A percentile compares a stretch with the other conserved stretches of the same genome.
These are phyloP conservation scores for Thraustochytrium striatum DNA, from an alignment of 352 stramenopile species.

Conservation along the genomic window DNA sequence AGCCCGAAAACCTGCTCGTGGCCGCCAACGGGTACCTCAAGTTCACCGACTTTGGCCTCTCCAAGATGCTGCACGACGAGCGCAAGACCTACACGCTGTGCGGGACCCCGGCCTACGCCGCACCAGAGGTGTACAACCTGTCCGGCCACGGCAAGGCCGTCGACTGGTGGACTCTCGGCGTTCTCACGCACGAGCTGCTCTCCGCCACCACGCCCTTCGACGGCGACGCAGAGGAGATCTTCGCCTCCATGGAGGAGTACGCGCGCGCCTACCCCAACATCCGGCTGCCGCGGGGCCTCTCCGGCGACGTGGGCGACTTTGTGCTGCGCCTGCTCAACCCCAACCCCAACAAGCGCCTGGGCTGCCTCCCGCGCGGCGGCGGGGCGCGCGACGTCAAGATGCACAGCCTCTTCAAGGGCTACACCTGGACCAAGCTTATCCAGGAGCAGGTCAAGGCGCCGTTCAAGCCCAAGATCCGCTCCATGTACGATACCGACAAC, in stretches of 20 bases:
- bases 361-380: constrained; percentile 80
- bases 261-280: constrained; percentile 90
- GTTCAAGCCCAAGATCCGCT: constrained; percentile 39
- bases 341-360: constrained; percentile 61
- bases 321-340: constrained; percentile 29
- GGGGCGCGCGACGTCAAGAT: constrained; percentile 92
- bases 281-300: constrained; percentile 62
- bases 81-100: constrained; percentile 81
- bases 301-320: constrained; percentile 10
- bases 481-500: constrained; percentile 43
- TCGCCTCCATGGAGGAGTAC: constrained; percentile 82
- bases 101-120: constrained; percentile 72
- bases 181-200: constrained; percentile 82
- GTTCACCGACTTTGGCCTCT: constrained; percentile 55
- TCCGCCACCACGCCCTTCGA: constrained; percentile 76
- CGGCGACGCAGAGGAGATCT: constrained; percentile 78
- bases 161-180: constrained; percentile 80
- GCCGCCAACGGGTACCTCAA: constrained; percentile 51
- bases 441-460: constrained; percentile 23
- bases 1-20: constrained; percentile 67
- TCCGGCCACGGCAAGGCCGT: constrained; percentile 57
- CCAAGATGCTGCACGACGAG: constrained; percentile 54
- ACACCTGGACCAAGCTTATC: constrained; percentile 84
- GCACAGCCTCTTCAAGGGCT: constrained; percentile 86
- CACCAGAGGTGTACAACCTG: constrained; percentile 30